phyloP scores from a whole-genome alignment of 306 rosid species.

The Echinosophora koreensis region DNA sequence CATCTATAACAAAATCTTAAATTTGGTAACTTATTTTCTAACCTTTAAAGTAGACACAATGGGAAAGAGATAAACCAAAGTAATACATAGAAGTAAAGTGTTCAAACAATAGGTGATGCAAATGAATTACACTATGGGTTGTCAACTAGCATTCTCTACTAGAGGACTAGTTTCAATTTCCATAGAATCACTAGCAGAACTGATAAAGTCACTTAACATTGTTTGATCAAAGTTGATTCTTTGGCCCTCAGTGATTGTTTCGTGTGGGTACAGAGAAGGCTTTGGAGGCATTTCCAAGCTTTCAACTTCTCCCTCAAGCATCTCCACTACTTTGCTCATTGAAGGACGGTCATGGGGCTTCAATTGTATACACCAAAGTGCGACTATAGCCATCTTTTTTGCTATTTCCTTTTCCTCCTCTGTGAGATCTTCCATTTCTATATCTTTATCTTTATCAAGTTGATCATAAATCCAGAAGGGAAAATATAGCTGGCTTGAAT shows the following conservation, averaged over 20 bases:
- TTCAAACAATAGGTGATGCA: background rate
- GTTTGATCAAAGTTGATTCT: too few species aligned
- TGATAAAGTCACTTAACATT: too few species aligned
- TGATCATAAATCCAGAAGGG: too few species aligned
- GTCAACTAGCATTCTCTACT: constrained; percentile 3
- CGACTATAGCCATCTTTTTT: too few species aligned
- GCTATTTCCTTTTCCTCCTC: too few species aligned
- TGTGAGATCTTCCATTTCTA: too few species aligned
- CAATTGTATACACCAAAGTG: too few species aligned
- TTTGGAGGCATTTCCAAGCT: constrained; percentile 17
- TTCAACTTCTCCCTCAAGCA: constrained; percentile 40
- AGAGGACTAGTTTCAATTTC: background rate
- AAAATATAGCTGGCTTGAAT: too few species aligned
- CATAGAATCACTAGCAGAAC: background rate
- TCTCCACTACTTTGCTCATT: constrained; percentile 23
- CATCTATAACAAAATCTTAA: background rate
- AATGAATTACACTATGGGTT: background rate
- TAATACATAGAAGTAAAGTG: background rate
- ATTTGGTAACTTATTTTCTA: background rate
- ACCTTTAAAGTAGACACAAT: too few species aligned
- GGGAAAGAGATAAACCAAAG: background rate
- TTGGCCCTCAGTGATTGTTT: too few species aligned
- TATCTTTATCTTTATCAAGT: too few species aligned
- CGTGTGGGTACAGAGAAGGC: constrained; percentile 24
- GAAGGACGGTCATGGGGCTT: too few species aligned